These are phyloP conservation scores for Coprinopsis marcescibilis DNA, from an alignment of 768 basidiomycete species.

Conservation along the genomic window DNA sequence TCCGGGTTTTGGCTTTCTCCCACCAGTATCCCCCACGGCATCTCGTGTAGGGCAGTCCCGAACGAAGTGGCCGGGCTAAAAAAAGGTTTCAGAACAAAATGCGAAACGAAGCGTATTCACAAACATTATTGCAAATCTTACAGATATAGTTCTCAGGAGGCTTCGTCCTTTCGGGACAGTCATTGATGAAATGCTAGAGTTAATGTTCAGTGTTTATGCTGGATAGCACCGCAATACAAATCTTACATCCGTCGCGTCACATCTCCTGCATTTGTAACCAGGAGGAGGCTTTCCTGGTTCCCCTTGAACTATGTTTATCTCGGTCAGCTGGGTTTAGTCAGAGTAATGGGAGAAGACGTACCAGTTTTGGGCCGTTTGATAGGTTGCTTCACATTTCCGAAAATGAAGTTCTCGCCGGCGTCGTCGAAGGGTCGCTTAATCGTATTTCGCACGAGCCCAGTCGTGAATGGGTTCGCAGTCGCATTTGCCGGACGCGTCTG, in stretches of 20 bases:
- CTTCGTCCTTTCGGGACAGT: constrained; percentile 68
- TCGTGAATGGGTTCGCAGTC: constrained; percentile 63
- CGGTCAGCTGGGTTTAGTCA: neutral
- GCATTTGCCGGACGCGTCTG: constrained; percentile 50
- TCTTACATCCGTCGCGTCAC: constrained; percentile 67
- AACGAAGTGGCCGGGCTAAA: constrained; percentile 75
- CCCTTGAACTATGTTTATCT: constrained; percentile 22
- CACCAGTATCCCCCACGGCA: constrained; percentile 76
- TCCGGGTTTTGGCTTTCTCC: constrained; percentile 73
- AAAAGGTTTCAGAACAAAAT: constrained; percentile 5
- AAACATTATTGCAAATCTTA: constrained; percentile 72
- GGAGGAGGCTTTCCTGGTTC: constrained; percentile 55
- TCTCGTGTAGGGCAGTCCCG: constrained; percentile 84
- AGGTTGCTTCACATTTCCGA: constrained; percentile 54
- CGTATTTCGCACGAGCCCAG: constrained; percentile 24
- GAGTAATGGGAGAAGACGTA: constrained; percentile 21
- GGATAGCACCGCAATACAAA: neutral
- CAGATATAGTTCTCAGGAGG: constrained; percentile 86
- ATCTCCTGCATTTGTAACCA: constrained; percentile 74
- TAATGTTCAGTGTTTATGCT: constrained; percentile 5
- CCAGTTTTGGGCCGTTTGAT: constrained; percentile 54
- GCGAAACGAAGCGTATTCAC: constrained; percentile 15
- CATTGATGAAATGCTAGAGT: constrained; percentile 65
- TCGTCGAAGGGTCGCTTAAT: constrained; percentile 52
- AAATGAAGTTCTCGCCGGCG: constrained; percentile 62